These are phyloP conservation scores for Myriosclerotinia duriaeana DNA, from an alignment of 2,329 filamentous ascomycete genomes.

Conservation along the genomic window DNA sequence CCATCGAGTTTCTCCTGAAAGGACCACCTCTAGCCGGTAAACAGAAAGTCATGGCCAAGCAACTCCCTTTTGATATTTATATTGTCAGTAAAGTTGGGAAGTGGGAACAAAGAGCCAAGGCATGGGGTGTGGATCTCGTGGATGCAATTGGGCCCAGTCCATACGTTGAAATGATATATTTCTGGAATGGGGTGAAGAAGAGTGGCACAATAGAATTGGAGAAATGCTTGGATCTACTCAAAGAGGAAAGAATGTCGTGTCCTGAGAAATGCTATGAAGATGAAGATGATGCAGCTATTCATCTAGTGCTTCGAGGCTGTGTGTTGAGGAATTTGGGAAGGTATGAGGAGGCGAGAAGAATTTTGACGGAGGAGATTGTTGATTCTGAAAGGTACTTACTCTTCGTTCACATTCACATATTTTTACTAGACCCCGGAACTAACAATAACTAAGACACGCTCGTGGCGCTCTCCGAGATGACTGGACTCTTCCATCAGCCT, in stretches of 20 bases:
- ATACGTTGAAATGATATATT: conserved; percentile 85
- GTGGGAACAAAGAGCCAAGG: conserved; percentile 77
- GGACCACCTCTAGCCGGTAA: conserved; percentile 74
- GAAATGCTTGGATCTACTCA: conserved; percentile 60
- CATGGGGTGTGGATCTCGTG: conserved; percentile 64
- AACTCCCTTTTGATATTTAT: conserved; percentile 87
- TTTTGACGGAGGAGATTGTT: conserved; percentile 64
- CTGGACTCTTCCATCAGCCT: conserved; percentile 69
- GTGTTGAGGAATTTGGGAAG: conserved; percentile 63
- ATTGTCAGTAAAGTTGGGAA: conserved; percentile 80
- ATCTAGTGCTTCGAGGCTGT: conserved; percentile 64
- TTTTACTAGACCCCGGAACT: conserved; percentile 23
- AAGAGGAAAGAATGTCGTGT: conserved; percentile 59
- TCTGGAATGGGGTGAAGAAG: conserved; percentile 87
- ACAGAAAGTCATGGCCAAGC: conserved; percentile 85
- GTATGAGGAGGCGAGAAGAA: conserved; percentile 61
- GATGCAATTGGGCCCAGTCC: conserved; percentile 82
- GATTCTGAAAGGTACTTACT: conserved; percentile 59
- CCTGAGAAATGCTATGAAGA: conserved; percentile 52
- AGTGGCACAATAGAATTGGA: conserved; percentile 69
- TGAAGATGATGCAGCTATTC: conserved; percentile 62
- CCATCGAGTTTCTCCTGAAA: conserved; percentile 68
- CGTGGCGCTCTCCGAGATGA: conserved; percentile 65
- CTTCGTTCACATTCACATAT: background rate
- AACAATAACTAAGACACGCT: conserved; percentile 43